Base-by-base conservation (phyloP, 768 basidiomycete genomes). In the Termitomyces sp. region DNA sequence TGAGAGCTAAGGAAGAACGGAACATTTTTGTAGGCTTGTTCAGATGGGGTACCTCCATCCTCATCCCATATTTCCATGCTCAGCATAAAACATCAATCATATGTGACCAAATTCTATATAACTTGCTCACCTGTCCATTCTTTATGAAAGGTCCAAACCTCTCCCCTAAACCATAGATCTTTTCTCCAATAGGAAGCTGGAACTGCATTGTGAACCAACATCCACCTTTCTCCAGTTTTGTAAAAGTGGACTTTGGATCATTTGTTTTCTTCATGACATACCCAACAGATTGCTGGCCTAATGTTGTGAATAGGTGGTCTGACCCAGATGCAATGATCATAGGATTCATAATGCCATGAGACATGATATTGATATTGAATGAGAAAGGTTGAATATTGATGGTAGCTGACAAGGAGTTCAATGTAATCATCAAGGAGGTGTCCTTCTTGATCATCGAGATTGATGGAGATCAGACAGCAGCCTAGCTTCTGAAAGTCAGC, bases 171-270 rank as follows among this genome's bases (percentile, higher is more conserved):
- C 20, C 20, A 20, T 20, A 20, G 20, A 20, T 70, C 63, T 70
- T 74, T 67, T 82, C 80, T 3, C 77, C 79, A 2, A 74, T 69
- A 17, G 69, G 70, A 25, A 74, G 73, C 69, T 64, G 74, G 59
- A 69, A 82, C 56, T 65, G 72, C 70, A 68, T 78, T 20, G 71
- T 74, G 42, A 71, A 67, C 68, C 69, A 70, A 36, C 68, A 62
- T 40, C 69, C 66, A 25, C 71, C 66, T 50, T 60, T 52, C 37
- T 67, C 67, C 9, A 71, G 70, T 54, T 68, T 63, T 50, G 62
- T 66, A 20, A 20, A 20, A 20, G 20, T 20, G 20, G 20, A 20
- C 20, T 20, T 20, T 20, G 20, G 20, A 20, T 20, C 20, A 20
- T 20, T 20, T 20, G 20, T 20, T 20, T 20, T 20, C 20, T 20